Evolutionary conservation across 108 stramenopile genomes (phyloP).

Genomic region (Discostella stelligeroides): DNA sequence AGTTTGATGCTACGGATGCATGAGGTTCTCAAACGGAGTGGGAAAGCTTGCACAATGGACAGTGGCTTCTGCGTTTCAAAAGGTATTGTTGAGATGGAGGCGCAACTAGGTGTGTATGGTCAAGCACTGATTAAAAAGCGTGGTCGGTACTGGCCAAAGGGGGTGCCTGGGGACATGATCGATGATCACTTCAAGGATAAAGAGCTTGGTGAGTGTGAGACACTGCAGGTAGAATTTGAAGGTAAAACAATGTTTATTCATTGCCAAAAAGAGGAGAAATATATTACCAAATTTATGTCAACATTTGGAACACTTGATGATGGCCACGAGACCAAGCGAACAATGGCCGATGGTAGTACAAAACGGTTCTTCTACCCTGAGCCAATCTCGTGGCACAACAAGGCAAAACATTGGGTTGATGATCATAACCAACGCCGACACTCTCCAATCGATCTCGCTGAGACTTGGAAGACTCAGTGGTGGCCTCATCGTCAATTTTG

Average conservation of each 20-base stretch:
- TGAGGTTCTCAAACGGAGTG: constrained; percentile 12
- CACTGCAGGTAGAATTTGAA: neutral
- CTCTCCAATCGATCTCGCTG: neutral
- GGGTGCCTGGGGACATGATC: too few relatives aligned
- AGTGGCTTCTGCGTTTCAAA: constrained; percentile 48
- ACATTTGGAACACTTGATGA: constrained; percentile 6
- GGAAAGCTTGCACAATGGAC: constrained; percentile 30
- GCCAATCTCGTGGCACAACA: neutral
- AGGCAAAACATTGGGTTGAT: too few relatives aligned
- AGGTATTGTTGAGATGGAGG: constrained; percentile 29
- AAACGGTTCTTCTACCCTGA: constrained; percentile 2
- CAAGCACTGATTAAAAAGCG: constrained; percentile 11
- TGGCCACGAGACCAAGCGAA: neutral
- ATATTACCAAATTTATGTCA: constrained; percentile 4
- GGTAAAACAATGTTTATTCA: neutral
- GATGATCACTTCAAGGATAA: neutral
- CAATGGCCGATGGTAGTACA: neutral
- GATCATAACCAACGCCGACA: constrained; percentile 8
- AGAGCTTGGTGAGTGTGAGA: neutral
- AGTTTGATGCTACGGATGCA: constrained; percentile 19
- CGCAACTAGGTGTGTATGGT: constrained; percentile 38
- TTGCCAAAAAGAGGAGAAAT: constrained; percentile 1
- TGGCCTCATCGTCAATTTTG: constrained; percentile 2
- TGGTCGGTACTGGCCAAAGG: constrained; percentile 7
- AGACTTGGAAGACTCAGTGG: neutral